phyloP scores from a whole-genome alignment of 2,329 filamentous ascomycete genomes.

The Phyllosticta citribraziliensis region DNA sequence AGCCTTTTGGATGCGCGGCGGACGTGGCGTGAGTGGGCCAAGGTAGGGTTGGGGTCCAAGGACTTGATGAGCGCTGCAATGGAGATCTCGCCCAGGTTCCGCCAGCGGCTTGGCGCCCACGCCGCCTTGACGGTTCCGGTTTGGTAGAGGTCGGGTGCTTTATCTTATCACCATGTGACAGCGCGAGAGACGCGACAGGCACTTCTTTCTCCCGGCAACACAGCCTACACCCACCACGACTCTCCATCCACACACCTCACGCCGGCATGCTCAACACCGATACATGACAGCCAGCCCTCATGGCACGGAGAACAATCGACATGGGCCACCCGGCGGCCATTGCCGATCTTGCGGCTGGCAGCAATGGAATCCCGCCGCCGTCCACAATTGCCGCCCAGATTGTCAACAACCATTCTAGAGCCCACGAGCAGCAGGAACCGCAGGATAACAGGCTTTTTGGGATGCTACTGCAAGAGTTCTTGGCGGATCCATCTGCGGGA shows the following conservation, averaged over 20 bases:
- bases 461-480: constrained; percentile 57
- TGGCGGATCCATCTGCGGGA: constrained; percentile 38
- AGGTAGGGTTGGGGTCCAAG: neutral
- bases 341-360: neutral
- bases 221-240: neutral
- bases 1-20: neutral
- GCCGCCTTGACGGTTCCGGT: neutral
- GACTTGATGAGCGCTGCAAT: neutral
- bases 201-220: neutral
- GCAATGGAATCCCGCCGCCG: constrained; percentile 35
- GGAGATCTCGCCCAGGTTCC: neutral
- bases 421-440: constrained; percentile 50
- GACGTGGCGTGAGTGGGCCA: neutral
- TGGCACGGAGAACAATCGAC: constrained; percentile 32
- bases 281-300: constrained; percentile 12
- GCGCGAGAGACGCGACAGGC: neutral
- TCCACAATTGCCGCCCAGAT: constrained; percentile 84
- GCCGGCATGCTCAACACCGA: neutral
- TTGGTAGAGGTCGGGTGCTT: too few species aligned
- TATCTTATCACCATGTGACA: constrained; percentile 2
- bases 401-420: constrained; percentile 66
- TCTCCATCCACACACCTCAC: neutral
- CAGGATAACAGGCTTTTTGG: constrained; percentile 66
- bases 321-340: constrained; percentile 20
- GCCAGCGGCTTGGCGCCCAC: neutral